Evolutionary conservation across 306 rosid species (phyloP).

Genomic region (Gleditsia sinensis): DNA sequence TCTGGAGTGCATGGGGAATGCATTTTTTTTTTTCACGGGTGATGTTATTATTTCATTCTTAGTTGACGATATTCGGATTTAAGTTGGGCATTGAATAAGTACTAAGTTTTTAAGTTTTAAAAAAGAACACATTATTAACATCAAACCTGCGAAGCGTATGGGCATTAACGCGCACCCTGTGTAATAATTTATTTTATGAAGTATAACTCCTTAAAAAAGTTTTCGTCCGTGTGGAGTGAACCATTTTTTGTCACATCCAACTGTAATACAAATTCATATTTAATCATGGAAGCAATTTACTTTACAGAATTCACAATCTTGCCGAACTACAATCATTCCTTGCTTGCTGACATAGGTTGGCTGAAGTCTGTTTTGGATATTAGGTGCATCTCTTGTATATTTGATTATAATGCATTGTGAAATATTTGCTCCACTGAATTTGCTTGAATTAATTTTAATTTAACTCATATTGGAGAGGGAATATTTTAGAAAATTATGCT

Average conservation of each 20-base stretch:
- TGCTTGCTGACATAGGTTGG: background rate
- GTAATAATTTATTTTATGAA: background rate
- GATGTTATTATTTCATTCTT: background rate
- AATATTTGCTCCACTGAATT: background rate
- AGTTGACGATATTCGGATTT: background rate
- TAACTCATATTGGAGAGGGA: too few species aligned
- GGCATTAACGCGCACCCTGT: slow-evolving; percentile 3
- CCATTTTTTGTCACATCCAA: slow-evolving; percentile 26
- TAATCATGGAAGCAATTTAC: slow-evolving; percentile 17
- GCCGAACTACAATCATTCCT: slow-evolving; percentile 9
- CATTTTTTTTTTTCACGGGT: background rate
- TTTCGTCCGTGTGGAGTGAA: slow-evolving; percentile 12
- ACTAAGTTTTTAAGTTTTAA: background rate
- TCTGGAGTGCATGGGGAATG: background rate
- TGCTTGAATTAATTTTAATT: background rate
- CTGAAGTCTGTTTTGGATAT: slow-evolving; percentile 1
- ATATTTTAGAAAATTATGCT: too few species aligned
- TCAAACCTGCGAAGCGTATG: background rate
- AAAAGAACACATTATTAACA: background rate
- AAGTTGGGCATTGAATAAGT: background rate
- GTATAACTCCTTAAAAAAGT: background rate
- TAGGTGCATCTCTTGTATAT: background rate
- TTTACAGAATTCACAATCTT: background rate
- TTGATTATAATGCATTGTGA: background rate
- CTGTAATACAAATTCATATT: background rate